Conservation (phyloP, 1,284 basidiomycete species). For the Ceratobasidium sp. region DNA sequence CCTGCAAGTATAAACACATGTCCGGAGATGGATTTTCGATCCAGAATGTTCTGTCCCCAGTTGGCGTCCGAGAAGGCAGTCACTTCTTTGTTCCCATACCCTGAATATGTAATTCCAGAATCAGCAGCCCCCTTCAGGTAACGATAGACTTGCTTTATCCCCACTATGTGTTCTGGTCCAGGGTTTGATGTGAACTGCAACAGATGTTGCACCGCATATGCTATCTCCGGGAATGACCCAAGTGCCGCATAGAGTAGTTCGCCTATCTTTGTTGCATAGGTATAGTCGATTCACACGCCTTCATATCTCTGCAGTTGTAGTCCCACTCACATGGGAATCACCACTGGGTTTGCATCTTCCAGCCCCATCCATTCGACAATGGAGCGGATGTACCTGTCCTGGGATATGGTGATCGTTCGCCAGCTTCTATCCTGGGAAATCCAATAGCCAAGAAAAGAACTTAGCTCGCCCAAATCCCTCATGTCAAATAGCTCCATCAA, state of each 20-base stretch:
- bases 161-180: conserved; percentile 54
- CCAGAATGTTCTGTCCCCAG: conserved; percentile 35
- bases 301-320: conserved; percentile 4
- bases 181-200: conserved; percentile 56
- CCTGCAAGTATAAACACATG: conserved; percentile 50
- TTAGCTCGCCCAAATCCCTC: conserved; percentile 19
- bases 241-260: conserved; percentile 58
- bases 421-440: background rate
- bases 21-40: conserved; percentile 51
- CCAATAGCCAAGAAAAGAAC: too few species aligned
- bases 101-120: conserved; percentile 1
- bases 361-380: conserved; percentile 30
- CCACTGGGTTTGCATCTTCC: background rate
- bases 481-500: conserved; percentile 18
- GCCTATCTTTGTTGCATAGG: conserved; percentile 56
- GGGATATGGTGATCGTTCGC: conserved; percentile 14
- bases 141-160: conserved; percentile 55
- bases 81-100: background rate
- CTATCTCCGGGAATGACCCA: conserved; percentile 58
- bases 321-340: conserved; percentile 1
- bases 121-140: conserved; percentile 54
- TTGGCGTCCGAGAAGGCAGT: conserved; percentile 40
- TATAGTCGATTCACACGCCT: background rate
- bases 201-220: conserved; percentile 57
- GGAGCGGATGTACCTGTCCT: conserved; percentile 24